phyloP scores from a whole-genome alignment of 495 filamentous ascomycete genomes.

The Jackrogersella multiformis region DNA sequence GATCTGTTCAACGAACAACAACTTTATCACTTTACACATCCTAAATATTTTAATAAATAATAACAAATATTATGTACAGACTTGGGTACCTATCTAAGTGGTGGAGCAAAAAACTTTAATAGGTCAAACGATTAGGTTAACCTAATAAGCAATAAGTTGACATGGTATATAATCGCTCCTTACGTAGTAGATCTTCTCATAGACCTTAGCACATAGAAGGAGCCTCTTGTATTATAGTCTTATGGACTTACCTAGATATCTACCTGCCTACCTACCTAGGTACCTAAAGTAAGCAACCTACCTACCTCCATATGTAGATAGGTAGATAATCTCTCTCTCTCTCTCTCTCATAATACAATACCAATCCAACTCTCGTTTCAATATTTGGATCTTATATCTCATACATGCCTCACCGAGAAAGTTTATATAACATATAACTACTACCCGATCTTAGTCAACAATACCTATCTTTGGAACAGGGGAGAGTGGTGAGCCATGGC shows the following conservation, averaged over 20 bases:
- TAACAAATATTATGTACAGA: too few relatives aligned
- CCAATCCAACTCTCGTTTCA: background rate
- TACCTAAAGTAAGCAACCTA: background rate
- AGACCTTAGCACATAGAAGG: slow-evolving; percentile 14
- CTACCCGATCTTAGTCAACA: background rate
- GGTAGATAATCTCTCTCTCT: too few relatives aligned
- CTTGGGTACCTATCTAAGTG: too few relatives aligned
- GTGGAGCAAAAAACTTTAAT: too few relatives aligned
- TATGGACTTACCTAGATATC: background rate
- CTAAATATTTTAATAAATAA: too few relatives aligned
- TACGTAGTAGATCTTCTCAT: slow-evolving; percentile 12
- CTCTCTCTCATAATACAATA: background rate
- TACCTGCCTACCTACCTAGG: background rate
- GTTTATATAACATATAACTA: too few relatives aligned
- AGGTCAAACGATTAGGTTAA: too few relatives aligned
- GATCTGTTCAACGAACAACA: too few relatives aligned
- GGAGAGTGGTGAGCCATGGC: slow-evolving; percentile 15
- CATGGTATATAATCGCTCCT: slow-evolving; percentile 6
- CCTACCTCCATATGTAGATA: too few relatives aligned
- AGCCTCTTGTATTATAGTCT: background rate
- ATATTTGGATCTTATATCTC: background rate
- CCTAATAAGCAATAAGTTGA: too few relatives aligned
- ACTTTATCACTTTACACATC: too few relatives aligned
- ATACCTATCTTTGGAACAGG: background rate
- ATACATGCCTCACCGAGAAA: background rate